A percentile compares a stretch with the other conserved stretches of the same genome.
These are phyloP conservation scores for Lichina pygmaea DNA, from an alignment of 495 filamentous ascomycete species.

Conservation along the genomic window DNA sequence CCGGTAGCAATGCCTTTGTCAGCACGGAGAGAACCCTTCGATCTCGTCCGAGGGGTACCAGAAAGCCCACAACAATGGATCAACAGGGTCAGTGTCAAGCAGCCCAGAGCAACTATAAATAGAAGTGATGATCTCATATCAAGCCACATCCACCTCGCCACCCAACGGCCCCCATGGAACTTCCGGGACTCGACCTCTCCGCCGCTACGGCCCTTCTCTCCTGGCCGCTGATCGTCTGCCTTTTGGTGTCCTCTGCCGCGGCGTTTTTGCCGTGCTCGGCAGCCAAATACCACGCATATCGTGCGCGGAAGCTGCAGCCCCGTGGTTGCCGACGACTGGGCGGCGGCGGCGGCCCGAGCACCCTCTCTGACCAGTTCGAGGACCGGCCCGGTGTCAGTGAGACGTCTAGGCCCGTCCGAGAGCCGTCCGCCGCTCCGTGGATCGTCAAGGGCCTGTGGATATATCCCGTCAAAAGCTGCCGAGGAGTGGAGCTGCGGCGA, in stretches of 20 bases:
- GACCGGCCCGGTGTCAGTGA: constrained; percentile 1
- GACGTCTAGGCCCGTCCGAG: not conserved
- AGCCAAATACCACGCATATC: constrained; percentile 7
- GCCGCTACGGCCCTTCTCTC: too few species aligned
- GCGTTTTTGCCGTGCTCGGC: constrained; percentile 9
- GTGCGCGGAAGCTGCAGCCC: constrained; percentile 11
- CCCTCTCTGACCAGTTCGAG: constrained; percentile 9
- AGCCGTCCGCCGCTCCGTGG: constrained; percentile 10
- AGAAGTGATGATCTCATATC: too few species aligned
- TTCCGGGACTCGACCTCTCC: too few species aligned
- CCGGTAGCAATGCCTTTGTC: too few species aligned
- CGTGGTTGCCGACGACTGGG: constrained; percentile 21
- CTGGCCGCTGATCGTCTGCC: too few species aligned
- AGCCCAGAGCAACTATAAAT: too few species aligned
- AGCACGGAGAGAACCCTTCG: too few species aligned
- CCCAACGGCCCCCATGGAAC: too few species aligned
- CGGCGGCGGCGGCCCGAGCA: constrained; percentile 14
- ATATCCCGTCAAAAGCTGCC: constrained; percentile 74
- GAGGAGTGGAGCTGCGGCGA: constrained; percentile 43
- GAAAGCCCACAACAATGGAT: too few species aligned
- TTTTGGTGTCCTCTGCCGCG: constrained; percentile 3
- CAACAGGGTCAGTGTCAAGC: too few species aligned
- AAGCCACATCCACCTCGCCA: too few species aligned
- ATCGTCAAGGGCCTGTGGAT: constrained; percentile 57
- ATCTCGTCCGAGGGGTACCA: too few species aligned